Evolutionary conservation across 2,329 filamentous ascomycete species (phyloP).

Genomic region (Aspergillus chevalieri): DNA sequence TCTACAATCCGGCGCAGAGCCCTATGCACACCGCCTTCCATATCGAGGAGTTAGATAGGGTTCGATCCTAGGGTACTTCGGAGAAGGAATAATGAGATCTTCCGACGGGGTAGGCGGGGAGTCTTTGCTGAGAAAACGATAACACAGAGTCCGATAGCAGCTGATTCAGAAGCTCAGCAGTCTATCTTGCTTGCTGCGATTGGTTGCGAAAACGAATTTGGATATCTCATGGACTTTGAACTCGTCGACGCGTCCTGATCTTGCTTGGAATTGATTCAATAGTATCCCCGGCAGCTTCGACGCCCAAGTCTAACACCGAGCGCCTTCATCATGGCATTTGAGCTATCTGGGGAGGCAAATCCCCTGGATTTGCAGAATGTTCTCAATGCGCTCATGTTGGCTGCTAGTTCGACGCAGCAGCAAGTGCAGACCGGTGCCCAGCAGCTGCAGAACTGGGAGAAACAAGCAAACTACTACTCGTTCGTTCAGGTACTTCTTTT

Average conservation of each 20-base stretch:
- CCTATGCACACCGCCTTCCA: not conserved
- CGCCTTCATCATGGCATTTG: conserved; percentile 58
- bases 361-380: conserved; percentile 61
- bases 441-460: conserved; percentile 68
- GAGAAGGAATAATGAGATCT: conserved; percentile 14
- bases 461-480: conserved; percentile 59
- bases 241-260: not conserved
- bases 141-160: not conserved
- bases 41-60: conserved; percentile 15
- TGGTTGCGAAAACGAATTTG: not conserved
- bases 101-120: conserved; percentile 8
- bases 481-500: conserved; percentile 57
- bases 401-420: conserved; percentile 58
- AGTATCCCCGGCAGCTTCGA: not conserved
- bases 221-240: conserved; percentile 4
- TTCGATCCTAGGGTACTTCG: conserved; percentile 23
- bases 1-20: not conserved
- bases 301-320: not conserved
- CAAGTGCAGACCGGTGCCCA: conserved; percentile 61
- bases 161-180: not conserved
- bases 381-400: conserved; percentile 57
- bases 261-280: not conserved
- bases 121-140: conserved; percentile 9
- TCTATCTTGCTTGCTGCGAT: not conserved
- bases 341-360: conserved; percentile 74